Evolutionary conservation across 169 alveolate genomes (phyloP).

Genomic region (Plasmodium adleri): DNA sequence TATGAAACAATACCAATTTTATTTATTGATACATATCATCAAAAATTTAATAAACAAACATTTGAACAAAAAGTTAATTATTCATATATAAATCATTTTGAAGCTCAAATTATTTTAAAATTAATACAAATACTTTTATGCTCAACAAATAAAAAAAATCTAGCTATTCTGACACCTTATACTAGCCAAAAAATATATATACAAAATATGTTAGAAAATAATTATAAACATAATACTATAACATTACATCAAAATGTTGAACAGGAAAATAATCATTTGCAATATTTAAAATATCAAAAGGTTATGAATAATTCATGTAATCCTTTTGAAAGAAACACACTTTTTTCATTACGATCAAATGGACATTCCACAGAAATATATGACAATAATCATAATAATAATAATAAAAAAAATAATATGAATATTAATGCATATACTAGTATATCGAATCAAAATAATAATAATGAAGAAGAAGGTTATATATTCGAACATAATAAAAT

Average conservation of each 20-base stretch:
- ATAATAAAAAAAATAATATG: not conserved
- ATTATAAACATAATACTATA: not conserved
- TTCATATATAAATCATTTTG: conserved; percentile 50
- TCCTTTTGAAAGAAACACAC: not conserved
- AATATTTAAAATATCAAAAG: not conserved
- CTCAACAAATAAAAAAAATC: conserved; percentile 2
- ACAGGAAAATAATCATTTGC: not conserved
- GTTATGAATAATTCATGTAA: conserved; percentile 6
- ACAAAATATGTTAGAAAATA: conserved; percentile 23
- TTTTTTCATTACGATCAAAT: not conserved
- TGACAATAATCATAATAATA: not conserved
- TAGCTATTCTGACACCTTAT: conserved; percentile 60
- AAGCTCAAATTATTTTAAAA: conserved; percentile 44
- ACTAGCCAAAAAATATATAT: conserved; percentile 57
- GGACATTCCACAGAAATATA: not conserved
- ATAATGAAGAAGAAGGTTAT: not conserved
- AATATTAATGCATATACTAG: too few species aligned
- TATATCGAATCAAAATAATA: not conserved
- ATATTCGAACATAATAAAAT: not conserved
- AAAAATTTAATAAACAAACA: conserved; percentile 8
- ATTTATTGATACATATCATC: conserved; percentile 57
- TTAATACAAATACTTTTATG: conserved; percentile 8
- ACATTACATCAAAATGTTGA: not conserved
- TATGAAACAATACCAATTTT: conserved; percentile 19
- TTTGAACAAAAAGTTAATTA: conserved; percentile 43